Evolutionary conservation across 331 rosid species (phyloP).

Genomic region (Pyrus hybrid): DNA sequence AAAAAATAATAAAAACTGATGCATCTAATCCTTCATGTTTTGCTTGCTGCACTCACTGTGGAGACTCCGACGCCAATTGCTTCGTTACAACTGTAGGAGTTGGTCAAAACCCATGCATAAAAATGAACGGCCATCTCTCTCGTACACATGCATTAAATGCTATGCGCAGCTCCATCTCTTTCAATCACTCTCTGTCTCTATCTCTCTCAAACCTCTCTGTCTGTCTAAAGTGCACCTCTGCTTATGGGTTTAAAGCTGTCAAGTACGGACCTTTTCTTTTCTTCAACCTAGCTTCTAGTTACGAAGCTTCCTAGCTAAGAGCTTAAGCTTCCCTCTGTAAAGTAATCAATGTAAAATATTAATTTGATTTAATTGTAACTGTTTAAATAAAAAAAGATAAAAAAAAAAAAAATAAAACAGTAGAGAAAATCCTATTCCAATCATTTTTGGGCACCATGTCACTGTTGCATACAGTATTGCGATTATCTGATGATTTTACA

Average conservation of each 20-base stretch:
- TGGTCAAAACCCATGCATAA: not conserved
- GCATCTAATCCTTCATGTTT: not conserved
- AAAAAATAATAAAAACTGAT: not conserved
- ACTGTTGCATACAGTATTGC: too few species aligned
- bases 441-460: too few species aligned
- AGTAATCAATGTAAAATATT: accelerated
- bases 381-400: too few species aligned
- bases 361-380: too few species aligned
- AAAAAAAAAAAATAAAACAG: too few species aligned
- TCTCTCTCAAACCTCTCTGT: not conserved
- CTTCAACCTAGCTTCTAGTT: too few species aligned
- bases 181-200: not conserved
- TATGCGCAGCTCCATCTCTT: not conserved
- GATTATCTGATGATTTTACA: too few species aligned
- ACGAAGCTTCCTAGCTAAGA: too few species aligned
- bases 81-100: not conserved
- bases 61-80: not conserved
- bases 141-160: not conserved
- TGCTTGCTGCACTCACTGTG: not conserved
- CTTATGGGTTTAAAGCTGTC: not conserved
- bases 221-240: not conserved
- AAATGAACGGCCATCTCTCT: not conserved
- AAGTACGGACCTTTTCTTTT: too few species aligned
- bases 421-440: too few species aligned
- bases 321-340: too few species aligned